Percentiles rank a stretch among this genome's conserved stretches.
Evolutionary conservation across 2,329 filamentous ascomycete species (phyloP).

Genomic region (Graphilbum ipis-grandicollis): DNA sequence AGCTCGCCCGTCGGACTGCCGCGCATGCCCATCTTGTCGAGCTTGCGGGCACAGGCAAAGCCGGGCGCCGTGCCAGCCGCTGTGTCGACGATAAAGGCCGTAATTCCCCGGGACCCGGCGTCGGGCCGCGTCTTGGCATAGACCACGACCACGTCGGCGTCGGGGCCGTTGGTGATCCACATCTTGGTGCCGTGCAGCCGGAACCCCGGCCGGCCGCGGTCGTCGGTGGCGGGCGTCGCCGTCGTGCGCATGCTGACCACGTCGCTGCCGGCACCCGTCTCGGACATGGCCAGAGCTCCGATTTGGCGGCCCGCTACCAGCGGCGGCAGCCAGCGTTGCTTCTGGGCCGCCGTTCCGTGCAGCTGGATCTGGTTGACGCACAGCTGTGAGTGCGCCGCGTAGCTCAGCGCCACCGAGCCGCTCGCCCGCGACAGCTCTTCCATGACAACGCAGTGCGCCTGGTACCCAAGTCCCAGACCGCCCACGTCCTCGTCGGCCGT

Average conservation of each 20-base stretch:
- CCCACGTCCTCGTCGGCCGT: conserved; percentile 88
- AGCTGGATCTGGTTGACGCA: conserved; percentile 94
- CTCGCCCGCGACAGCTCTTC: conserved; percentile 86
- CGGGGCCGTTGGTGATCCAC: conserved; percentile 98
- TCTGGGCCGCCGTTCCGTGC: conserved; percentile 68
- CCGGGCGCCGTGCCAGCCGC: conserved; percentile 37
- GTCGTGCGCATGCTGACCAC: conserved; percentile 90
- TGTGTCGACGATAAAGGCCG: conserved; percentile 71
- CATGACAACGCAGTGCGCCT: conserved; percentile 89
- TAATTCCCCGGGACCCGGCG: conserved; percentile 75
- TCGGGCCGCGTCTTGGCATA: conserved; percentile 86
- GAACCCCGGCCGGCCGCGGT: conserved; percentile 58
- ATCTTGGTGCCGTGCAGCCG: conserved; percentile 84
- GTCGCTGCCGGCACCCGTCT: conserved; percentile 79
- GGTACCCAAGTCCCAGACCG: conserved; percentile 82
- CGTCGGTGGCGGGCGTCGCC: conserved; percentile 64
- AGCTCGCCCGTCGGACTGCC: conserved; percentile 93
- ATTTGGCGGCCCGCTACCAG: conserved; percentile 67
- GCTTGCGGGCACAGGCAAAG: conserved; percentile 75
- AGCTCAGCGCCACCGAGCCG: conserved; percentile 71
- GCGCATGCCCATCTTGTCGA: conserved; percentile 97
- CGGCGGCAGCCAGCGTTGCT: conserved; percentile 60
- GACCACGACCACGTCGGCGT: conserved; percentile 86
- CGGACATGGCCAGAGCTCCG: conserved; percentile 87
- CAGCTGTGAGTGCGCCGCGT: conserved; percentile 88